phyloP scores from a whole-genome alignment of 768 basidiomycete genomes.

The Macrolepiota albuminosa region DNA sequence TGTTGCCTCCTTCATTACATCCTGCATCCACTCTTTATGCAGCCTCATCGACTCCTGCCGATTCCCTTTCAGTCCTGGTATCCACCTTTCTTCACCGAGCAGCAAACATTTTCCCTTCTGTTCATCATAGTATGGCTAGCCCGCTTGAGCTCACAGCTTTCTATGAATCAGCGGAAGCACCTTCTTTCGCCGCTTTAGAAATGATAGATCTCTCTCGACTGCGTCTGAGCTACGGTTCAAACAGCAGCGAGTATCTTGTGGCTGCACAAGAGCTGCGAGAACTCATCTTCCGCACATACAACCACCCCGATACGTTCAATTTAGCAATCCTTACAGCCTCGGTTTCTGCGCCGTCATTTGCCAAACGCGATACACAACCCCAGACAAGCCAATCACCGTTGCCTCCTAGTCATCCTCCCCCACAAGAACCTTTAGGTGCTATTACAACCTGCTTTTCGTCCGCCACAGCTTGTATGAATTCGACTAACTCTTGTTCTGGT shows the following conservation, averaged over 20 bases:
- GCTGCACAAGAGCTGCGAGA: constrained; percentile 43
- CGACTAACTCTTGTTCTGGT: constrained; percentile 65
- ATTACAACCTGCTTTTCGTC: constrained; percentile 60
- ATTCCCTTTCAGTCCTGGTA: constrained; percentile 48
- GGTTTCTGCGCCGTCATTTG: constrained; percentile 17
- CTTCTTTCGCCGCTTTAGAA: constrained; percentile 61
- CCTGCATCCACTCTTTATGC: constrained; percentile 42
- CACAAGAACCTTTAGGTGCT: constrained; percentile 51
- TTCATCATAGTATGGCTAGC: constrained; percentile 33
- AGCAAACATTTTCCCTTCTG: constrained; percentile 46
- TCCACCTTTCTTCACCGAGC: constrained; percentile 59
- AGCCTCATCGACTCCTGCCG: constrained; percentile 24
- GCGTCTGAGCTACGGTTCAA: constrained; percentile 38
- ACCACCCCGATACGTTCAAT: constrained; percentile 32
- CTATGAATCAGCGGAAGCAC: constrained; percentile 44
- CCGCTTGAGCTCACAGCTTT: constrained; percentile 39
- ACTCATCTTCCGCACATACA: constrained; percentile 39
- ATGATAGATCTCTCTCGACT: constrained; percentile 47
- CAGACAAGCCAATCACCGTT: constrained; percentile 44
- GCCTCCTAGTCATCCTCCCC: constrained; percentile 34
- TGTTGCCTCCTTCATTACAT: constrained; percentile 48
- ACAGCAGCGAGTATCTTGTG: constrained; percentile 50
- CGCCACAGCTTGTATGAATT: constrained; percentile 50
- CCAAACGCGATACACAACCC: constrained; percentile 34
- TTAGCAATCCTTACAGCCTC: constrained; percentile 53